Evolutionary conservation across 2,329 filamentous ascomycete species (phyloP), one percentile per base, ranked within the genome.

Genomic region (Ceratocystis variospora): DNA sequence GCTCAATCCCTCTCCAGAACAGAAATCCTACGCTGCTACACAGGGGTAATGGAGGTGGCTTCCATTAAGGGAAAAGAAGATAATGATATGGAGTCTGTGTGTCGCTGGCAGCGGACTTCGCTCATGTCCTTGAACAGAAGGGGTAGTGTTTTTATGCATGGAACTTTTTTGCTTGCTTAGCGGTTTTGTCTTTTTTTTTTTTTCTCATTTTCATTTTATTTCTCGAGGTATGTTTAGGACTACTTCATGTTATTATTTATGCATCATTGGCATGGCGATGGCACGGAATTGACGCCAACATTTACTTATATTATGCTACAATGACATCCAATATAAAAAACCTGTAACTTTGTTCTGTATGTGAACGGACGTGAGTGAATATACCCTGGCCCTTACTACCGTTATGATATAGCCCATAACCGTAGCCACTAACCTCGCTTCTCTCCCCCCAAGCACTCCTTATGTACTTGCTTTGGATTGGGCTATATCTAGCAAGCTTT

Each of bases 401-500:
- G 12, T 41, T 15, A 5, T 41, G 37, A 41, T 15, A 41, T 15
- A 41, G 12, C 37, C 37, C 10, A 8, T 53, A 53, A 53, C 10
- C 22, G 7, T 28, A 53, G 6, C 3, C 12, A 10, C 8, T 2
- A 22, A 28, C 22, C 22, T 25, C 48, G 22, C 5, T 19, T 3
- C 28, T 28, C 17, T 12, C 44, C 8, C 44, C 44, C 7, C 46
- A 0, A n/a, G 6, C n/a, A 22, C 17, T n/a, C 1, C 17, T 10
- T 22, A 48, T 7, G 5, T 48, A 28, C 22, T 28, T 53, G 19
- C 48, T 25, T 25, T 53, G 48, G 19, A 25, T 25, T 25, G 48
- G 19, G 48, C 48, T 25, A 53, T 53, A 22, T 15, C 19, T 4
- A 53, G 48, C 48, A 53, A 25, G 48, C 48, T 53, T 75, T 89